These are phyloP conservation scores for Hysterium pulicare DNA, from an alignment of 2,329 filamentous ascomycete genomes.

Conservation along the genomic window DNA sequence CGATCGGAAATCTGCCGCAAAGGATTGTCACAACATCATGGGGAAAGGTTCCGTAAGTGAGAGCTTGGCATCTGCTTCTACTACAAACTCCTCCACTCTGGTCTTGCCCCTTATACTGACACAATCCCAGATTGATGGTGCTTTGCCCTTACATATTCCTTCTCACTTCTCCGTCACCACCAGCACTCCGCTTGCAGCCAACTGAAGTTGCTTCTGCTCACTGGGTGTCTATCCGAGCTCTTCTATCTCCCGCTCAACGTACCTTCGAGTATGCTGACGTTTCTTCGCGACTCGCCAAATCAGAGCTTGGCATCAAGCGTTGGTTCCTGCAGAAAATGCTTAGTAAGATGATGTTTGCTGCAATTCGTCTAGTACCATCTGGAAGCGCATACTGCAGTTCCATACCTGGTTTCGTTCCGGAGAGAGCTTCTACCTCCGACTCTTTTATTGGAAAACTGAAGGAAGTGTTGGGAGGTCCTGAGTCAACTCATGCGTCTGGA, in stretches of 20 bases:
- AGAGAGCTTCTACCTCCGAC: slow-evolving; percentile 11
- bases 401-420: slow-evolving; percentile 48
- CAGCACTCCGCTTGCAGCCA: slow-evolving; percentile 61
- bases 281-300: slow-evolving; percentile 57
- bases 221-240: slow-evolving; percentile 63
- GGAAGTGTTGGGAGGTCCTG: slow-evolving; percentile 15
- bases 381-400: slow-evolving; percentile 58
- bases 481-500: slow-evolving; percentile 29
- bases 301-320: slow-evolving; percentile 53
- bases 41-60: slow-evolving; percentile 59
- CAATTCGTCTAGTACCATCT: slow-evolving; percentile 59
- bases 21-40: slow-evolving; percentile 64
- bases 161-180: slow-evolving; percentile 54
- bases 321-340: slow-evolving; percentile 55
- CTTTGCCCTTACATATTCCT: slow-evolving; percentile 67
- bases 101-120: slow-evolving; percentile 2
- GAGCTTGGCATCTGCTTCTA: background rate
- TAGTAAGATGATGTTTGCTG: slow-evolving; percentile 66
- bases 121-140: slow-evolving; percentile 57
- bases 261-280: slow-evolving; percentile 64
- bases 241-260: slow-evolving; percentile 58
- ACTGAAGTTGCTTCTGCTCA: slow-evolving; percentile 66
- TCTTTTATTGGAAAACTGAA: slow-evolving; percentile 11
- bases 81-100: slow-evolving; percentile 1
- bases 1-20: slow-evolving; percentile 62